These are phyloP conservation scores for Daldinia sp. DNA, from an alignment of 2,329 filamentous ascomycete species.

Conservation along the genomic window DNA sequence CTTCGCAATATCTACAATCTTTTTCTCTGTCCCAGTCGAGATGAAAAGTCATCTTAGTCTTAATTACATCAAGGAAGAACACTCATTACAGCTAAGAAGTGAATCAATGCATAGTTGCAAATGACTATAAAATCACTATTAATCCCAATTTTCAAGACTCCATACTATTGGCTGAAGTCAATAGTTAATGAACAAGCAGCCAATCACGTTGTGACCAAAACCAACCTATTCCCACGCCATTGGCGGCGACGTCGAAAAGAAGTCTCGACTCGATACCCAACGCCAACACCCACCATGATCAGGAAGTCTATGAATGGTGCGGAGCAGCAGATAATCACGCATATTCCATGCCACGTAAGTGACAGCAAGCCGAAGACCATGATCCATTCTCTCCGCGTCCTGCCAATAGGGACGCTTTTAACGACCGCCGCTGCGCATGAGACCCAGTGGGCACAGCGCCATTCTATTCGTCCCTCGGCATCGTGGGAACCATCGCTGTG, in stretches of 20 bases:
- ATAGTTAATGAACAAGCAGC: neutral
- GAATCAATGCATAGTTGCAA: neutral
- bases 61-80: neutral
- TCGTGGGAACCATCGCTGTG: slow-evolving; percentile 3
- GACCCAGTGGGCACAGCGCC: slow-evolving; percentile 16
- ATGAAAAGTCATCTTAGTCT: neutral
- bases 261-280: neutral
- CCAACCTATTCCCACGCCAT: slow-evolving; percentile 7
- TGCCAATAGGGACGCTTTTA: slow-evolving; percentile 32
- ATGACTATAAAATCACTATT: neutral
- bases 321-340: neutral
- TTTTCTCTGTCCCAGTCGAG: neutral
- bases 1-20: too few relatives aligned
- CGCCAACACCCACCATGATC: neutral
- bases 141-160: neutral
- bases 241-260: slow-evolving; percentile 1
- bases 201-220: neutral
- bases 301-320: slow-evolving; percentile 17
- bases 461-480: slow-evolving; percentile 23
- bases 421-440: slow-evolving; percentile 6
- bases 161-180: neutral
- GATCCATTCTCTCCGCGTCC: slow-evolving; percentile 25
- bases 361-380: slow-evolving; percentile 30
- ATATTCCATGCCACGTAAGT: slow-evolving; percentile 36
- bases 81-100: neutral